A percentile compares a stretch with the other conserved stretches of the same genome.
Conservation (phyloP, 2,329 filamentous ascomycete species). For the Myriangium duriaei region DNA sequence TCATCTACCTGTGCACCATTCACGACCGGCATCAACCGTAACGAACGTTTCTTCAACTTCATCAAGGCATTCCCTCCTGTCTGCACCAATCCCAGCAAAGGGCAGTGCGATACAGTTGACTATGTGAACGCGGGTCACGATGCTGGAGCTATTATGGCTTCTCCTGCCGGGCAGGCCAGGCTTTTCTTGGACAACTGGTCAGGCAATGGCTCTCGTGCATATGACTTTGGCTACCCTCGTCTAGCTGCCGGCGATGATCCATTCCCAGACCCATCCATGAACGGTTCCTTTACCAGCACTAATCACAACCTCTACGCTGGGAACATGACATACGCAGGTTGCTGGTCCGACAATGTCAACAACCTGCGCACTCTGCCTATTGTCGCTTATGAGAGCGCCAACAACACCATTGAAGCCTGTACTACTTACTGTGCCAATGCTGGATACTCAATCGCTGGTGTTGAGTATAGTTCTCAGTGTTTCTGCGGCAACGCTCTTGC, state of each 20-base stretch:
- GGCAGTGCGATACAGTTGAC: constrained; percentile 25
- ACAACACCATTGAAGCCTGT: constrained; percentile 23
- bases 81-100: constrained; percentile 16
- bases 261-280: constrained; percentile 21
- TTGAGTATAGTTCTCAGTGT: constrained; percentile 22
- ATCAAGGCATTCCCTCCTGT: constrained; percentile 23
- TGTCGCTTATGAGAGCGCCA: constrained; percentile 17
- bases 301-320: constrained; percentile 23
- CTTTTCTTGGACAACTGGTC: constrained; percentile 28
- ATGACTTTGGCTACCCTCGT: constrained; percentile 27
- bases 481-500: constrained; percentile 23
- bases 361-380: constrained; percentile 16
- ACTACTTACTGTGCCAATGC: constrained; percentile 19
- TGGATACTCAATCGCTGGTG: constrained; percentile 24
- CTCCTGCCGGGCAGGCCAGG: constrained; percentile 23
- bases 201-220: constrained; percentile 21
- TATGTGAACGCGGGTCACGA: constrained; percentile 24
- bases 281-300: constrained; percentile 13
- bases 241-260: constrained; percentile 22
- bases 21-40: constrained; percentile 23
- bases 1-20: constrained; percentile 22
- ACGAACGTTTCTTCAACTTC: constrained; percentile 30
- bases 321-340: constrained; percentile 26
- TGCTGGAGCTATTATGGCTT: constrained; percentile 24
- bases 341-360: constrained; percentile 21